These are phyloP conservation scores for Andrographis paniculata DNA, from an alignment of 305 asterid species.

Conservation along the genomic window DNA sequence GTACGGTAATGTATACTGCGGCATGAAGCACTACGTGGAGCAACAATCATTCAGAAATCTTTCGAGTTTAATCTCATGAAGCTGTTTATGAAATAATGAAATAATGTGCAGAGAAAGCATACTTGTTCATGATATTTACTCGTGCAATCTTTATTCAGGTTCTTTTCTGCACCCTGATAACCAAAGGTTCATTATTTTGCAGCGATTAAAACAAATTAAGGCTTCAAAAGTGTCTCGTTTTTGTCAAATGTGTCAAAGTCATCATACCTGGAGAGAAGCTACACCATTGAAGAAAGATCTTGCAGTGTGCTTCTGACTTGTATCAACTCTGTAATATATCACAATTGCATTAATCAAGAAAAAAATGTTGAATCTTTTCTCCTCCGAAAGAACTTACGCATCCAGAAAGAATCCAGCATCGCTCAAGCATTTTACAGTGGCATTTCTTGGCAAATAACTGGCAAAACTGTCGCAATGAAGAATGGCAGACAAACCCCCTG, in stretches of 20 bases:
- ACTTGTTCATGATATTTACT: constrained; percentile 37
- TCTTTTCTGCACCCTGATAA: constrained; percentile 54
- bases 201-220: too few species aligned
- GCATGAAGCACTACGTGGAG: constrained; percentile 80
- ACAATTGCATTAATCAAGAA: constrained; percentile 6
- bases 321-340: constrained; percentile 59
- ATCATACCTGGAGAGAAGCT: constrained; percentile 53
- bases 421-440: constrained; percentile 83
- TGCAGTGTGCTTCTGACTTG: constrained; percentile 59
- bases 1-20: constrained; percentile 66
- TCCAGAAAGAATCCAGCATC: constrained; percentile 91
- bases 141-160: constrained; percentile 66
- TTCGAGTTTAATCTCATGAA: background rate
- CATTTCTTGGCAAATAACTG: constrained; percentile 49
- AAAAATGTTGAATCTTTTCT: background rate
- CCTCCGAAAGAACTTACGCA: constrained; percentile 77
- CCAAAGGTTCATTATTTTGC: too few species aligned
- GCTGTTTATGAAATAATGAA: too few species aligned
- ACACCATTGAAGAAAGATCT: constrained; percentile 51
- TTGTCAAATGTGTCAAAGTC: background rate
- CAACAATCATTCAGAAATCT: background rate
- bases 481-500: constrained; percentile 85
- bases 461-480: constrained; percentile 73
- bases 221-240: background rate
- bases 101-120: too few species aligned